Base-by-base conservation (phyloP, 495 filamentous ascomycete genomes). In the Penicillium flavigenum region DNA sequence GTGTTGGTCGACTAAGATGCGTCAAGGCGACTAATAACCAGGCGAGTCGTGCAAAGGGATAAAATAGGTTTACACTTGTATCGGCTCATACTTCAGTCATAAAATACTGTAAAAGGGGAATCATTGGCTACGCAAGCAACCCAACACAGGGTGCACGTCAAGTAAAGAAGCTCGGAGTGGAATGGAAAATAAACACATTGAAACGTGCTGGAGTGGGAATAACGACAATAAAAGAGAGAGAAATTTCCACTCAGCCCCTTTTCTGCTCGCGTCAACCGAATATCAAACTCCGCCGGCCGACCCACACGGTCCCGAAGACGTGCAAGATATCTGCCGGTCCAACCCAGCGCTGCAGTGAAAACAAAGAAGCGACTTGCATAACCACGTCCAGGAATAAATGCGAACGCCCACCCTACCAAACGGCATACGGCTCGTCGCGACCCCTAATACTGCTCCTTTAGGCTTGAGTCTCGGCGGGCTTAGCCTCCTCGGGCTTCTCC, bases 201-300 rank as follows among this genome's bases (percentile, higher is more conserved):
- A 76, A 76, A 70, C 73, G 72, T 73, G 73, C 72, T 76, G 69
- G 69, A 72, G 72, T 75, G 75, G 72, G 73, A 77, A 77, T 76
- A 76, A 71, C 72, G 69, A 75, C 64, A 72, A 70, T 72, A 71
- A 77, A 74, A 76, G 72, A 77, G 72, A 77, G 73, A 76, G 74
- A 71, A 75, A 41, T 71, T 75, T 76, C 75, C 75, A 73, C 71
- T 76, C 73, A 66, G 66, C 69, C 73, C 75, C 70, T 72, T 75
- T 76, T 71, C 70, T 71, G 66, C 76, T 72, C 72, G 72, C 64
- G 57, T 69, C 66, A 69, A 69, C 76, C 75, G 72, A 78, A 76
- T 74, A 74, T 76, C 75, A 78, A 79, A 79, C 75, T 79, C 76
- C 76, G 70, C 74, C 67, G 72, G 67, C 72, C 72, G 67, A 71